Evolutionary conservation across 2,329 filamentous ascomycete genomes (phyloP).

Genomic region (Torrubiellomyces zombiae): DNA sequence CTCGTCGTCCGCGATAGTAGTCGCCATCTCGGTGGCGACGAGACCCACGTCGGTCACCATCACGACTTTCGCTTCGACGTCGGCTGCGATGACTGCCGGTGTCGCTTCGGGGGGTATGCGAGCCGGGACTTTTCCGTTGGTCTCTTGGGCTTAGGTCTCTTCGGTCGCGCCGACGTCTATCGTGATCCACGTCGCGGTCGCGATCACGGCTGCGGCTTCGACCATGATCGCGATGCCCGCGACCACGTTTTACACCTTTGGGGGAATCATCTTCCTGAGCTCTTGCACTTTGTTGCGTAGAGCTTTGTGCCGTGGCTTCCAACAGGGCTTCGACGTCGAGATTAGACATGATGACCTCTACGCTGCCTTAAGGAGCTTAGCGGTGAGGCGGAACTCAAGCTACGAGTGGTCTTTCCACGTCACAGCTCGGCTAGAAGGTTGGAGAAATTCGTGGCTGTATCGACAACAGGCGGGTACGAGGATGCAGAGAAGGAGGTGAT

Average conservation of each 20-base stretch:
- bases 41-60: constrained; percentile 57
- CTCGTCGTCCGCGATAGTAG: constrained; percentile 39
- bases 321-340: constrained; percentile 79
- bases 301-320: constrained; percentile 60
- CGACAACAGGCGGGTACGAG: no score
- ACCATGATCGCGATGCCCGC: constrained; percentile 28
- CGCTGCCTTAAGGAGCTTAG: not conserved
- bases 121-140: constrained; percentile 32
- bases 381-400: not conserved
- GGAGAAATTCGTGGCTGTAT: no score
- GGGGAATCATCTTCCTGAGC: constrained; percentile 36
- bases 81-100: constrained; percentile 68
- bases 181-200: constrained; percentile 38
- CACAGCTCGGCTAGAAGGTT: no score
- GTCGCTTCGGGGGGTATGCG: constrained; percentile 57
- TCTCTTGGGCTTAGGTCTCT: constrained; percentile 39
- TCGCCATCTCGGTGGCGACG: constrained; percentile 60
- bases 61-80: constrained; percentile 63
- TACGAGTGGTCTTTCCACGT: no score
- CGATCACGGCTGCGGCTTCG: constrained; percentile 39
- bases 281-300: constrained; percentile 30
- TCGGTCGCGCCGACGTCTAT: constrained; percentile 29
- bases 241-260: constrained; percentile 12
- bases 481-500: no score
- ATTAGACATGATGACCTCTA: constrained; percentile 26